Percentiles rank a stretch among this genome's conserved stretches.
Evolutionary conservation across 306 rosid species (phyloP).

Genomic region (Ochetophila trinervis): DNA sequence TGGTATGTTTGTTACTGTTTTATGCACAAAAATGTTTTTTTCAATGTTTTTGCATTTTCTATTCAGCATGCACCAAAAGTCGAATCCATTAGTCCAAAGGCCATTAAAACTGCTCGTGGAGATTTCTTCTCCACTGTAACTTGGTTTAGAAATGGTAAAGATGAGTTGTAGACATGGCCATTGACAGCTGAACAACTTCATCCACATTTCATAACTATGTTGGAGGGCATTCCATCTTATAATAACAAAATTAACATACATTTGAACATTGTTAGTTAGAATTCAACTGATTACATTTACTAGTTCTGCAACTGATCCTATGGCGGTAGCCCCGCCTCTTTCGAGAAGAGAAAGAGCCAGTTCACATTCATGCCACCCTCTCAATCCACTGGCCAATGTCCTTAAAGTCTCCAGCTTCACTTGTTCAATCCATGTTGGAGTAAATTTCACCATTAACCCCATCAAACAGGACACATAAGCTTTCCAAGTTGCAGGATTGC

Average conservation of each 20-base stretch:
- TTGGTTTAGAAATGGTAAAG: not conserved
- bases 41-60: no score
- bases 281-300: slow-evolving; percentile 29
- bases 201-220: no score
- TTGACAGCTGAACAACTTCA: no score
- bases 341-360: slow-evolving; percentile 64
- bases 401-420: slow-evolving; percentile 52
- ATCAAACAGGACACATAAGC: slow-evolving; percentile 61
- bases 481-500: slow-evolving; percentile 64
- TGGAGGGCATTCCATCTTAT: not conserved
- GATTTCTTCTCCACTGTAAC: no score
- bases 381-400: slow-evolving; percentile 51
- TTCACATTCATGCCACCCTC: slow-evolving; percentile 65
- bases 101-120: no score
- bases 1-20: no score
- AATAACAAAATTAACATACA: not conserved
- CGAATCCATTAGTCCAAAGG: no score
- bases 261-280: slow-evolving; percentile 4
- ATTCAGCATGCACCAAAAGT: no score
- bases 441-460: slow-evolving; percentile 52
- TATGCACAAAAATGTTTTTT: no score
- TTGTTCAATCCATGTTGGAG: slow-evolving; percentile 60
- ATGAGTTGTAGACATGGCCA: not conserved
- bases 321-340: slow-evolving; percentile 62
- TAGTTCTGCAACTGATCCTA: slow-evolving; percentile 66